Evolutionary conservation across 208 protist species (phyloP).

Genomic region (Leishmania tarentolae): DNA sequence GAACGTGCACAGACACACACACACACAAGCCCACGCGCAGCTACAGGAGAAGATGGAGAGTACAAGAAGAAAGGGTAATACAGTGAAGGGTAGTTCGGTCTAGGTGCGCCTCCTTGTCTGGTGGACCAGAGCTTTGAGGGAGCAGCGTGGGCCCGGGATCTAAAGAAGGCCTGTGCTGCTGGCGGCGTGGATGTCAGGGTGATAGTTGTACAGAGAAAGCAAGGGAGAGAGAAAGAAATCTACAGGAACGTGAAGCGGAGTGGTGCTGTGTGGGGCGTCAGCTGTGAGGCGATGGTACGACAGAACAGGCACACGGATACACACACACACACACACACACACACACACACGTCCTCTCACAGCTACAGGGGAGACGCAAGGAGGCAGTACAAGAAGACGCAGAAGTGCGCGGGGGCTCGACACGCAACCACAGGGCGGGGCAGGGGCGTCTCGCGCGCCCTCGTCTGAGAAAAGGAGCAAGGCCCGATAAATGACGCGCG

Average conservation of each 20-base stretch:
- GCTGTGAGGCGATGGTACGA: not conserved
- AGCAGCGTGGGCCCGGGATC: too few species aligned
- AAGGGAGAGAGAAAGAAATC: too few species aligned
- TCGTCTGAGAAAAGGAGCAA: not conserved
- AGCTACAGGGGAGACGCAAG: not conserved
- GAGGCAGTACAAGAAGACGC: not conserved
- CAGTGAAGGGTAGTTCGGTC: not conserved
- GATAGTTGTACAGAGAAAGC: not conserved
- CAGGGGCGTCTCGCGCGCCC: not conserved
- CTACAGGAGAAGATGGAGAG: not conserved
- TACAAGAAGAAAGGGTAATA: not conserved
- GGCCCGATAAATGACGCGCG: not conserved
- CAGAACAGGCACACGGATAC: not conserved
- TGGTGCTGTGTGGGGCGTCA: too few species aligned
- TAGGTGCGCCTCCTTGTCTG: too few species aligned
- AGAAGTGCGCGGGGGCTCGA: not conserved
- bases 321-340: conserved; percentile 9
- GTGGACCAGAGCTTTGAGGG: not conserved
- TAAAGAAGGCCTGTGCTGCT: not conserved
- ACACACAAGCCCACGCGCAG: not conserved
- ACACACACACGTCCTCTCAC: conserved; percentile 5
- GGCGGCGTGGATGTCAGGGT: not conserved
- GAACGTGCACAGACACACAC: not conserved
- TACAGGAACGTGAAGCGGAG: too few species aligned
- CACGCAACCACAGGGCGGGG: not conserved